These are phyloP conservation scores for Olyra latifolia DNA, from an alignment of 176 grass and related monocot genomes.

Conservation along the genomic window DNA sequence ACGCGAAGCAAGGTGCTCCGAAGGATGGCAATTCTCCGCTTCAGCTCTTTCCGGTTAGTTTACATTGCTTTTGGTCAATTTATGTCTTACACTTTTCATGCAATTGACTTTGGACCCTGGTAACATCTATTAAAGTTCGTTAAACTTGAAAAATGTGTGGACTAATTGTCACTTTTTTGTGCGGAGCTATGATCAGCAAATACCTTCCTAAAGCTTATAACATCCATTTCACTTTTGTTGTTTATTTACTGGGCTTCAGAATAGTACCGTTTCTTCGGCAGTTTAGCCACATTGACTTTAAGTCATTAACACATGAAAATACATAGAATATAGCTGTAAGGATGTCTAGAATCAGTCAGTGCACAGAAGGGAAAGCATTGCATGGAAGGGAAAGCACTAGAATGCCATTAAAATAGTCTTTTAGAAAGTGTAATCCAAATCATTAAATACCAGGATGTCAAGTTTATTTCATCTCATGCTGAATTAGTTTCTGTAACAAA, in stretches of 20 bases:
- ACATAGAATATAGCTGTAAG: constrained; percentile 13
- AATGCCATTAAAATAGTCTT: background rate
- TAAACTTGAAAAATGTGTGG: background rate
- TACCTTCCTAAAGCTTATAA: background rate
- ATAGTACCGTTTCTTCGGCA: background rate
- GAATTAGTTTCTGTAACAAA: background rate
- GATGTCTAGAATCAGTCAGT: background rate
- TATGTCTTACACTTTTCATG: background rate
- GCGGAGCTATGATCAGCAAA: background rate
- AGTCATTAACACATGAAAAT: background rate
- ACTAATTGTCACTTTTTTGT: background rate
- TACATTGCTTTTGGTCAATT: background rate
- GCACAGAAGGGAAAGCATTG: background rate
- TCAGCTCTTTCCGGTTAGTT: constrained; percentile 89
- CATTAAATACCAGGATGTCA: background rate
- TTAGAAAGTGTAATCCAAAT: background rate
- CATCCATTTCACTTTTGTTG: background rate
- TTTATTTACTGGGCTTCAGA: background rate
- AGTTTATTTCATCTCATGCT: background rate
- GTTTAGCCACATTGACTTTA: background rate
- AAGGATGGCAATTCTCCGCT: constrained; percentile 93
- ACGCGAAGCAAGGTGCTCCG: constrained; percentile 94
- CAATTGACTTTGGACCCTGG: background rate
- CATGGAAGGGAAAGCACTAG: background rate
- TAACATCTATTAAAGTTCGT: background rate